Base-by-base conservation (phyloP, 345 rosid species). In the Gossypium sturtianum region DNA sequence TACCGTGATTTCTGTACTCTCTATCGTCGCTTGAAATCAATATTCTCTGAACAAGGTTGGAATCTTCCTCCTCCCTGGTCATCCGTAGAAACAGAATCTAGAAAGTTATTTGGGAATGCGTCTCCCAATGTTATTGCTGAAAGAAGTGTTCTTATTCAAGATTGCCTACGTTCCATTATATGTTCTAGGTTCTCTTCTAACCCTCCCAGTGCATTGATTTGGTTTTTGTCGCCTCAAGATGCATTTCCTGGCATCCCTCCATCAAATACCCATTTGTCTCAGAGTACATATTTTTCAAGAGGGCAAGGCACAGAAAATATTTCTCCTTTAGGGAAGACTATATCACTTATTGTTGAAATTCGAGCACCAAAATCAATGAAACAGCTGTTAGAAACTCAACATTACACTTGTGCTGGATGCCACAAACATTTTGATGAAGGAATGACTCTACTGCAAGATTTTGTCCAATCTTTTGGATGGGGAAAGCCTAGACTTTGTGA, bases 401-500 rank as follows among this genome's bases (percentile, higher is more conserved):
- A 90, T 85, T 88, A 95, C 81, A 85, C 84, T 70, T 95, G 99
- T 73, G 93, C 97, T 65, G 98, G 97, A 75, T 95, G 99, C 84
- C 92, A 86, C 84, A 89, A 68, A 80, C 91, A 89, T 83, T 93
- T 95, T 82, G 91, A 90, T 83, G 92, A 83, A 77, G 90, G 91
- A 67, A 83, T 82, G 74, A 93, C 91, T 80, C 80, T 93, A 52
- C 83, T 93, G 80, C 79, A 38, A 72, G 96, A 92, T 79, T 84
- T 94, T 76, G 89, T 86, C 52, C 89, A 80, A 73, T 82, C 73
- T 59, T 47, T 47, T 75, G 71, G 98, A 25, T 93, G 96, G 98
- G 96, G 97, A 74, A 93, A 88, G 78, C 97, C 99, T 80, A 83
- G 92, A 53, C 87, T 87, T 79, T 95, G 99, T 71, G 94, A 93